Evolutionary conservation across 768 basidiomycete species (phyloP), one percentile per base, ranked within the genome.

Genomic region (Phlebiopsis flavidoalba): DNA sequence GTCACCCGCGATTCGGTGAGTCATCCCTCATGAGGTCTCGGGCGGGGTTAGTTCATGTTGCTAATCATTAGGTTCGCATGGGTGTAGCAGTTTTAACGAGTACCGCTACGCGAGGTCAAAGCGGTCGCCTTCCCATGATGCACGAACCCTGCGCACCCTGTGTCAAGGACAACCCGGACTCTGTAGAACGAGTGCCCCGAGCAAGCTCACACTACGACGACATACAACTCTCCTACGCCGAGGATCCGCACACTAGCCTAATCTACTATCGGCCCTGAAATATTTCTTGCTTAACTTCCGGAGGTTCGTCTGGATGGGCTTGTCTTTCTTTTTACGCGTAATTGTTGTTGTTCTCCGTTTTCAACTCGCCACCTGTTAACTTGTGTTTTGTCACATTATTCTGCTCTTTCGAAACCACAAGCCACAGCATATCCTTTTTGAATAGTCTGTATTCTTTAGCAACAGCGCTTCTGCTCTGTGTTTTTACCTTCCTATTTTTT

Each of bases 1-100:
- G 53, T 64, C 19, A 57, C 60, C 35, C 47, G 53, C 36, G 64
- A 64, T 46, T 58, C 64, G 49, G 61, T 64, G 60, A 53, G 63
- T 59, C 26, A n/a, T n/a, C 2, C 35, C 7, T 8, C 22, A 24
- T 31, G 58, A 8, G n/a, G 53, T 19, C 22, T 3, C 19, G 24
- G 15, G 2, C 31, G 21, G n/a, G 2, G 40, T 11, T 22, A 19
- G 48, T 49, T 58, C 36, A 53, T 46, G 19, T 47, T 11, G 33
- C 61, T 58, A 36, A 62, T 19, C n/a, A 49, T 19, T 12, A 48
- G 57, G 45, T 45, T 10, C 52, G 52, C 36, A 58, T 47, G 22
- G 61, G 57, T 46, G 26, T 53, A 35, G 61, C 61, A 62, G 57
- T 58, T n/a, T 46, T 62, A 53, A 52, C 14, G 31, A 31, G 33